Evolutionary conservation across 1,284 basidiomycete species (phyloP), one percentile per base, ranked within the genome.

Genomic region (Trametes hirsuta): DNA sequence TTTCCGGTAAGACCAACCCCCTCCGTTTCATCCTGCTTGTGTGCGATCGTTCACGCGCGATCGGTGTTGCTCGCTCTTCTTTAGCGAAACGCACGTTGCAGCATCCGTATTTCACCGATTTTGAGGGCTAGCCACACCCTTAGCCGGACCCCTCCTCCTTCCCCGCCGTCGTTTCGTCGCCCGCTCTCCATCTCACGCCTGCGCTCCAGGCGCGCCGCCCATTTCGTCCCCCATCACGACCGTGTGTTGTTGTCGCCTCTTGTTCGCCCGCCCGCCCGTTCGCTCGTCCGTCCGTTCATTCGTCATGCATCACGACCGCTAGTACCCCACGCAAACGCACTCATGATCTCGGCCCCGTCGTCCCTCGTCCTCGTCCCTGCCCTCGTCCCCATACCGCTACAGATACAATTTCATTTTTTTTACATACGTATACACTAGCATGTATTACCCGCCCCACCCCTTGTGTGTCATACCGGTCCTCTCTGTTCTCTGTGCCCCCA

Each of bases 61-160:
- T 22, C 14, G 22, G 24, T 15, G 39, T 10, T 21, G 1, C 24
- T 10, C 10, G 3, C 11, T 22, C 11, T 42, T 18, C 8, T n/a
- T 2, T 63, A 91, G 94, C 94, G 46, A 97, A 96, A 81, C 88
- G 92, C 58, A 90, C 94, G 6, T 81, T 97, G 36, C 74, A 80
- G 52, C 94, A 95, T 72, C 87, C 91, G 1, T 97, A 94, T 79
- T 93, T 95, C 68, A 78, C 78, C 25, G 84, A 82, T 68, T 86
- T 83, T 68, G 66, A 56, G 44, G 65, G 67, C 64, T 74, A 47
- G 8, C 30, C 30, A 8, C 8, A 8, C 30, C 30, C 30, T 18
- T 18, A 18, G 18, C 18, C 18, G 18, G 18, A 18, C 18, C 18
- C 18, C 18, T 18, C 18, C 30, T 8, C 30, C 8, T 30, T 30